phyloP scores from a whole-genome alignment of 495 filamentous ascomycete genomes.

The Aspergillus olivimuriae region DNA sequence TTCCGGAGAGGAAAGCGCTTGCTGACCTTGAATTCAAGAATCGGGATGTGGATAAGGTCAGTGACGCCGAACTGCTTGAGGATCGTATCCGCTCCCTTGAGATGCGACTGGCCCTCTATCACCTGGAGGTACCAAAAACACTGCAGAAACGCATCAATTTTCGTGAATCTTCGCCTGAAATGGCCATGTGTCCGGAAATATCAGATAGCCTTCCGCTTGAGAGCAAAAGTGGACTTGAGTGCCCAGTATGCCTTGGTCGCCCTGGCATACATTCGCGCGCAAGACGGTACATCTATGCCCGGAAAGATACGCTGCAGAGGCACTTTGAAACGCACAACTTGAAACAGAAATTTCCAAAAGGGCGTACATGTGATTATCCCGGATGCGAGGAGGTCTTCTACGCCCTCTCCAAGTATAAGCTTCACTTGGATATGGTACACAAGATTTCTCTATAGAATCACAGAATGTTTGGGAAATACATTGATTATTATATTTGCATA shows the following conservation, averaged over 20 bases:
- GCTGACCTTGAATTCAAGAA: constrained; percentile 21
- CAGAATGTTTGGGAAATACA: too few relatives aligned
- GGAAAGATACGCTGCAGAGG: constrained; percentile 9
- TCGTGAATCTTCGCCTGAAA: neutral
- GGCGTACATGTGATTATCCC: neutral
- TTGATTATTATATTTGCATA: too few relatives aligned
- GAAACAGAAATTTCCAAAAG: neutral
- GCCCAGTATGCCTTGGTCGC: constrained; percentile 10
- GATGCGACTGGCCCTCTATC: constrained; percentile 13
- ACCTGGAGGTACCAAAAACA: constrained; percentile 10
- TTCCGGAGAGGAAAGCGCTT: constrained; percentile 15
- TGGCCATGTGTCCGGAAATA: neutral
- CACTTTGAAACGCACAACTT: constrained; percentile 10
- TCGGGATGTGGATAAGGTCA: constrained; percentile 12
- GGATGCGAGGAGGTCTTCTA: neutral
- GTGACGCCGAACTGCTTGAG: constrained; percentile 13
- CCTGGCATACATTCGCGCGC: constrained; percentile 1
- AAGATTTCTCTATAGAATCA: neutral
- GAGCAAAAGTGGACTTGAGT: constrained; percentile 9
- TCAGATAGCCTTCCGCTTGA: constrained; percentile 1
- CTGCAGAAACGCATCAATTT: constrained; percentile 10
- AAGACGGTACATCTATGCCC: constrained; percentile 1
- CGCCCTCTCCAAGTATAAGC: neutral
- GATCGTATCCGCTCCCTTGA: constrained; percentile 19
- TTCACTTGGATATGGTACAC: neutral